phyloP scores from a whole-genome alignment of 2,329 filamentous ascomycete species.

The Aureobasidium zeae region DNA sequence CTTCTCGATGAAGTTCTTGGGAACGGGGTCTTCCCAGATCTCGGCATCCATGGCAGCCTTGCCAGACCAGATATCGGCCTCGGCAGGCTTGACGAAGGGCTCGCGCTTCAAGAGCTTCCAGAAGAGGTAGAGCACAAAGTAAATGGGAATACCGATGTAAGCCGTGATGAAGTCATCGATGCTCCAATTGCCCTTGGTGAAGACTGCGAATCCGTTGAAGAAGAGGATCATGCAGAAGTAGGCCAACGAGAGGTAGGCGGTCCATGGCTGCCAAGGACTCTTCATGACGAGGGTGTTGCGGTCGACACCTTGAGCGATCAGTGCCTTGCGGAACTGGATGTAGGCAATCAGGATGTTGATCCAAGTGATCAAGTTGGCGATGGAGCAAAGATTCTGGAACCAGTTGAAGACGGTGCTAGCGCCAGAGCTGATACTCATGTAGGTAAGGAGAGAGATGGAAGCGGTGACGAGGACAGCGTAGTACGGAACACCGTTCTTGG shows the following conservation, averaged over 20 bases:
- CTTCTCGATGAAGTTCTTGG: slow-evolving; percentile 38
- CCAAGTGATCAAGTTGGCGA: slow-evolving; percentile 28
- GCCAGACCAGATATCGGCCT: slow-evolving; percentile 39
- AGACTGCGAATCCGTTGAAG: slow-evolving; percentile 55
- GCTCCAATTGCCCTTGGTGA: slow-evolving; percentile 38
- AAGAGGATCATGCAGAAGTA: slow-evolving; percentile 55
- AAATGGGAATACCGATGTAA: slow-evolving; percentile 25
- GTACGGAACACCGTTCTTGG: slow-evolving; percentile 36
- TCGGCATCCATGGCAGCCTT: slow-evolving; percentile 40
- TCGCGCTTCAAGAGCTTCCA: slow-evolving; percentile 61
- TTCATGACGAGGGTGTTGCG: slow-evolving; percentile 39
- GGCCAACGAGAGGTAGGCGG: slow-evolving; percentile 50
- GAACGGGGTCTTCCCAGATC: slow-evolving; percentile 35
- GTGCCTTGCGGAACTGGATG: slow-evolving; percentile 25
- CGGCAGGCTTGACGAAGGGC: slow-evolving; percentile 34
- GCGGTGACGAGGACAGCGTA: slow-evolving; percentile 30
- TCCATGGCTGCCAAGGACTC: slow-evolving; percentile 40
- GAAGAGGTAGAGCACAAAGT: slow-evolving; percentile 41
- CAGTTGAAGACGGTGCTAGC: slow-evolving; percentile 27
- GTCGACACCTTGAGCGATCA: slow-evolving; percentile 24
- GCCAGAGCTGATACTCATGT: slow-evolving; percentile 37
- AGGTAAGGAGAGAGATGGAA: slow-evolving; percentile 49
- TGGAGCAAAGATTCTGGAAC: slow-evolving; percentile 30
- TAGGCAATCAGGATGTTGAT: slow-evolving; percentile 24
- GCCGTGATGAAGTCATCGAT: slow-evolving; percentile 42